Base-by-base conservation (phyloP, 2,329 filamentous ascomycete genomes). In the Monosporascus sp. region DNA sequence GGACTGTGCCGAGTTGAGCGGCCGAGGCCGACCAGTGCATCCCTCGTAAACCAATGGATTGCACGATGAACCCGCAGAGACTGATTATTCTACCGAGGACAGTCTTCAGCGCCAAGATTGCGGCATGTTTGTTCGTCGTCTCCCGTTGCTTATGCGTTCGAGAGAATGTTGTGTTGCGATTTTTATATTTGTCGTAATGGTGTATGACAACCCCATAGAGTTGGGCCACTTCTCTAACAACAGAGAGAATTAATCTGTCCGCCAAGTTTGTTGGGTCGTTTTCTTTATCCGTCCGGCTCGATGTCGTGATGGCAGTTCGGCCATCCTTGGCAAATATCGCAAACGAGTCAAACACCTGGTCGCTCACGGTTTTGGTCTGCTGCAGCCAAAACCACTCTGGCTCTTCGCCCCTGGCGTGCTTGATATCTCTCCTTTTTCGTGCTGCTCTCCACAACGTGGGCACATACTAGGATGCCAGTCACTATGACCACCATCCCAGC, bases 331-430 rank as follows among this genome's bases (percentile, higher is more conserved):
- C 16, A 60, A 63, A 62, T 7, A 65, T 54, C 1, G 61, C 64
- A 48, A 51, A 64, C 0, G 67, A 63, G 1, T 60, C 48, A 19
- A 70, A 70, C 0, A 52, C 38, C 19, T 70, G 66, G 27, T 70
- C 65, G 31, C 50, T 65, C 0, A 70, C 61, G 0, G 50, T 62
- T 20, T 60, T 52, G 0, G 37, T 41, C 44, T 59, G 55, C n/a
- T 72, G 68, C 0, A 72, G 46, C 68, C 67, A n/a, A 72, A 3
- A 67, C 45, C 2, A 68, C 7, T n/a, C 52, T 45, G 26, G 54
- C 50, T 24, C 48, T 38, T 24, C 65, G 1, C 26, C 24, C n/a
- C n/a, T n/a, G n/a, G n/a, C n/a, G n/a, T n/a, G n/a, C n/a, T n/a
- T n/a, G n/a, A n/a, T n/a, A n/a, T n/a, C n/a, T n/a, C n/a, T n/a